Evolutionary conservation across 2,329 filamentous ascomycete genomes (phyloP).

Genomic region (Hypoxylon sp.): DNA sequence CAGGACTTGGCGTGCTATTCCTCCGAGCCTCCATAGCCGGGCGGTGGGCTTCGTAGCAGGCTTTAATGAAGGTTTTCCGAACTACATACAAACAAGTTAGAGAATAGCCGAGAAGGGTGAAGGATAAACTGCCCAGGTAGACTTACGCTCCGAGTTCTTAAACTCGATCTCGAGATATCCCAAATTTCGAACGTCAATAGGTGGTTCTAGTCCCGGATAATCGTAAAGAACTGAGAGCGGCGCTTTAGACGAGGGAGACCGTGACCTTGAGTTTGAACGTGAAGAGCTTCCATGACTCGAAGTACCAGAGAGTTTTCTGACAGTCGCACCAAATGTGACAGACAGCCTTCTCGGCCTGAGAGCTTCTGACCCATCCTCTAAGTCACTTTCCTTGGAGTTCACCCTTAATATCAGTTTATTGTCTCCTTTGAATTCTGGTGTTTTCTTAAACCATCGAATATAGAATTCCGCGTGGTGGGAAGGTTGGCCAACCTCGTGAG

Average conservation of each 20-base stretch:
- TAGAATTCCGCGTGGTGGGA: constrained; percentile 45
- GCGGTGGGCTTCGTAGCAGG: constrained; percentile 46
- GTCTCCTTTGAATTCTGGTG: constrained; percentile 42
- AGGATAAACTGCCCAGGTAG: background rate
- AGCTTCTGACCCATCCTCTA: constrained; percentile 25
- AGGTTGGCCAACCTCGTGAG: constrained; percentile 23
- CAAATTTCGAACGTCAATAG: constrained; percentile 31
- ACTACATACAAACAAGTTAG: constrained; percentile 17
- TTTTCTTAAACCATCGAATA: constrained; percentile 47
- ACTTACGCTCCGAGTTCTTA: constrained; percentile 36
- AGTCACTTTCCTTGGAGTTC: constrained; percentile 35
- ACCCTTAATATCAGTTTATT: constrained; percentile 38
- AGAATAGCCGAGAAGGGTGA: no score
- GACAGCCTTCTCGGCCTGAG: constrained; percentile 16
- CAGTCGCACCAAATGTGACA: constrained; percentile 14
- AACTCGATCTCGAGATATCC: constrained; percentile 49
- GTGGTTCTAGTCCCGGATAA: constrained; percentile 38
- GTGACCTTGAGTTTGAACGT: constrained; percentile 16
- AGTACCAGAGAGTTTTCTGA: constrained; percentile 21
- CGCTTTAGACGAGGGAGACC: constrained; percentile 23
- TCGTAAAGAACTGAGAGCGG: constrained; percentile 39
- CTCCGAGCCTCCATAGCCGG: constrained; percentile 12
- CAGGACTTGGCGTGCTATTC: constrained; percentile 25
- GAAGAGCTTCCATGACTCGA: constrained; percentile 16
- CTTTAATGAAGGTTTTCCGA: constrained; percentile 46